Evolutionary conservation across 2,329 filamentous ascomycete species (phyloP).

Genomic region (Thermomyces lanuginosus): DNA sequence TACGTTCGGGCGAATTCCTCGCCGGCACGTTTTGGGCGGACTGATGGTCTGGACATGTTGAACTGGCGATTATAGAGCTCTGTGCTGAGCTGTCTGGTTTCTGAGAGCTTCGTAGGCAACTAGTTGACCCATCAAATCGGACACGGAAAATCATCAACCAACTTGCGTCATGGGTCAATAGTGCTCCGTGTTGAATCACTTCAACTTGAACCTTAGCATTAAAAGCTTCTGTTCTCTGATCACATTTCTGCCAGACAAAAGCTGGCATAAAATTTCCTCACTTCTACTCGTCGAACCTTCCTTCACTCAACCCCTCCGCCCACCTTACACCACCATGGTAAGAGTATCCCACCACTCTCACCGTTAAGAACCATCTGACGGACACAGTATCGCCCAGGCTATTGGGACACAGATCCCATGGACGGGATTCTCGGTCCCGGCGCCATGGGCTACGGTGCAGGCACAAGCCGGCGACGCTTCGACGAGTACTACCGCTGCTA

Average conservation of each 20-base stretch:
- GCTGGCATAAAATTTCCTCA: no score
- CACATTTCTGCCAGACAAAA: background rate
- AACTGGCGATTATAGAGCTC: no score
- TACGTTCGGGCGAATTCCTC: conserved; percentile 67
- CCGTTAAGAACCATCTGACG: no score
- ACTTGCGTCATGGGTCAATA: conserved; percentile 2
- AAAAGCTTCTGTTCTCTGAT: background rate
- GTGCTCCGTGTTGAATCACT: no score
- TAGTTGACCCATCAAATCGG: no score
- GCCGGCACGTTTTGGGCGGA: conserved; percentile 66
- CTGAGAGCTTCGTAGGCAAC: no score
- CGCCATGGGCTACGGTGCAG: conserved; percentile 34
- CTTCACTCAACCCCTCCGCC: background rate
- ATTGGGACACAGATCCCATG: conserved; percentile 38
- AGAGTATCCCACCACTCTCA: conserved; percentile 3
- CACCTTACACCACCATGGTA: conserved; percentile 2
- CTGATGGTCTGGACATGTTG: conserved; percentile 44
- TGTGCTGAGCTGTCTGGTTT: no score
- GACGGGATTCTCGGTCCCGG: conserved; percentile 38
- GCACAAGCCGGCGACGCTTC: conserved; percentile 64
- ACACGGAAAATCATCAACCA: conserved; percentile 25
- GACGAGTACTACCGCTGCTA: conserved; percentile 99
- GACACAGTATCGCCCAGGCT: conserved; percentile 32
- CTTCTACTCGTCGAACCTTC: no score
- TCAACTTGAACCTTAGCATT: background rate